Conservation (phyloP, 2,329 filamentous ascomycete genomes). For the Pestalotiopsis sp. region DNA sequence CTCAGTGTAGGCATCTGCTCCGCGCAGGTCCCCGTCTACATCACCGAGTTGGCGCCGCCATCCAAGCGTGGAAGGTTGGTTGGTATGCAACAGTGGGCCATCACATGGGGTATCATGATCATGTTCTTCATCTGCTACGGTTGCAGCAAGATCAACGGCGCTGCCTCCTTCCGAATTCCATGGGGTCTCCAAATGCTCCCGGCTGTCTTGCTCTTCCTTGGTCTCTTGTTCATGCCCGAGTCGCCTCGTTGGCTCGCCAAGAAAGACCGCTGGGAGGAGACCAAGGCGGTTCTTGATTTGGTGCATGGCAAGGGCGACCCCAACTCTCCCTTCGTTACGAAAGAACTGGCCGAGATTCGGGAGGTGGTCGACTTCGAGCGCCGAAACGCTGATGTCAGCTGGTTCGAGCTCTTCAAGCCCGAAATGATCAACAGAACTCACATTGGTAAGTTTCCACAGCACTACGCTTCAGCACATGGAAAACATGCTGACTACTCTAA, state of each 20-base stretch:
- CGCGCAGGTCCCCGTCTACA: constrained; percentile 72
- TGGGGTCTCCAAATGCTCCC: constrained; percentile 52
- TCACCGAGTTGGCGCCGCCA: constrained; percentile 62
- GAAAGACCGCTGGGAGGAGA: constrained; percentile 48
- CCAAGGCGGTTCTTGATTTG: constrained; percentile 48
- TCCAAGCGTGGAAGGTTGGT: constrained; percentile 25
- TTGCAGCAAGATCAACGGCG: constrained; percentile 41
- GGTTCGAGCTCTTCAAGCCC: constrained; percentile 72
- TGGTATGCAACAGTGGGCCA: constrained; percentile 24
- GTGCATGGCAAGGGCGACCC: constrained; percentile 68
- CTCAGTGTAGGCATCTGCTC: constrained; percentile 73
- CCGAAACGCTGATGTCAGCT: constrained; percentile 67
- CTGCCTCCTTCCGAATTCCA: constrained; percentile 50
- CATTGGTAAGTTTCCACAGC: constrained; percentile 47
- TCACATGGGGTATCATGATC: constrained; percentile 49
- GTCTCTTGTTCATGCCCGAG: constrained; percentile 45
- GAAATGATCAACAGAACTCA: constrained; percentile 74
- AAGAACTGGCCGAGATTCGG: constrained; percentile 73
- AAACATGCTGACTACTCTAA: background rate
- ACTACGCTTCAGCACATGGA: background rate
- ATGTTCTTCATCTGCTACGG: constrained; percentile 53
- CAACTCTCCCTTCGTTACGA: constrained; percentile 64
- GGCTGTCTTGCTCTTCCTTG: constrained; percentile 41
- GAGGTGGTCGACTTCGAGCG: constrained; percentile 75
- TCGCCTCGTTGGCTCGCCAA: constrained; percentile 54